Conservation (phyloP, 495 filamentous ascomycete genomes). For the Tuber melanosporum region DNA sequence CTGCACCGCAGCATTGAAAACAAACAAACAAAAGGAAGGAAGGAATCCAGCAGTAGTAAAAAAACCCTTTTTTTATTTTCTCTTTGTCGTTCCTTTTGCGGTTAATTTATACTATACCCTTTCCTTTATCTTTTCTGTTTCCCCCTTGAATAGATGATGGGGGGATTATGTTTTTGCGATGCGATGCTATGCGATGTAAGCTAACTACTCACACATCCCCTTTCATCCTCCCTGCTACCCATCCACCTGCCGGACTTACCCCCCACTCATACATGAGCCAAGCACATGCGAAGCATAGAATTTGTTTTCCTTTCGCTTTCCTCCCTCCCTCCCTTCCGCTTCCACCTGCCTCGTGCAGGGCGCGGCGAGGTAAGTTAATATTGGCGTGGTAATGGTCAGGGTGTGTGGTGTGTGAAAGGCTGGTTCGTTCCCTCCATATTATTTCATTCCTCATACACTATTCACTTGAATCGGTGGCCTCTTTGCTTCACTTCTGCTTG, state of each 20-base stretch:
- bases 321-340: not conserved
- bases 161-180: not conserved
- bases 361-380: not conserved
- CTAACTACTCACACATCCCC: not conserved
- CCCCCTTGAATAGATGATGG: not conserved
- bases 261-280: not conserved
- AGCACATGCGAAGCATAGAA: not conserved
- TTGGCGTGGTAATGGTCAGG: not conserved
- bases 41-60: not conserved
- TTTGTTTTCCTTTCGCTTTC: not conserved
- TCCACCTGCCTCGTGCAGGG: not conserved
- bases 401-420: not conserved
- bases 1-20: not conserved
- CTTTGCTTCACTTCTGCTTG: constrained; percentile 14
- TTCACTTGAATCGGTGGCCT: constrained; percentile 23
- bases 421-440: not conserved
- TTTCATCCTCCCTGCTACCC: not conserved
- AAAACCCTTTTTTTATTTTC: not conserved
- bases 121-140: not conserved
- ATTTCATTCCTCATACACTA: constrained; percentile 21
- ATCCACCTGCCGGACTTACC: not conserved
- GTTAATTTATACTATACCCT: not conserved
- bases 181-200: not conserved
- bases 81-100: not conserved
- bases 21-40: not conserved